Evolutionary conservation across 352 stramenopile genomes (phyloP), one percentile per base, ranked within the genome.

Genomic region (Phytophthora vignae): DNA sequence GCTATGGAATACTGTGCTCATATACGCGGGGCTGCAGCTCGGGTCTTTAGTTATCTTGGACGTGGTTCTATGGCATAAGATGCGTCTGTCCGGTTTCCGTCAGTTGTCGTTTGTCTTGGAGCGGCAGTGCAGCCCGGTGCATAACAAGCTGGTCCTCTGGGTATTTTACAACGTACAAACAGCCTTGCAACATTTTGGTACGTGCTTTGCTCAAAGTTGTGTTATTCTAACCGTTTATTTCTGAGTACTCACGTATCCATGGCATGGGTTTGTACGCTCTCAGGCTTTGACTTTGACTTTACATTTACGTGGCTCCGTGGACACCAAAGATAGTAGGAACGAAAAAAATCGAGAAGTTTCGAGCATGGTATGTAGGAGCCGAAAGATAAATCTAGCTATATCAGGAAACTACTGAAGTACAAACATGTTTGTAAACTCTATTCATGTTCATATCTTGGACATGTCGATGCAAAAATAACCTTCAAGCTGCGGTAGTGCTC

Each of bases 61-160:
- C n/a, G 4, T 12, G 15, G 49, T 52, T 6, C 6, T 61, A 9
- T 61, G 55, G 55, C 36, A 22, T 14, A 61, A 36, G 42, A 48
- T 60, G 31, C 9, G 15, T 2, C 29, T 48, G 27, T 60, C 54
- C 3, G 54, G n/a, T 7, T 60, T 31, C 11, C 17, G 12, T 19
- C 29, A 48, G 19, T 25, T 60, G 14, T 27, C 54, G 11, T 60
- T 60, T 31, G 55, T 60, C 14, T 19, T 60, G n/a, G 55, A 61
- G 11, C 33, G n/a, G 3, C 33, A 49, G 21, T 12, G 8, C 8
- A 31, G 8, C 5, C 55, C 17, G 33, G 55, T 61, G 33, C 55
- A 61, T 6, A 11, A 61, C 31, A 42, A n/a, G 33, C n/a, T 25
- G 4, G 6, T 49, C 4, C 14, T 49, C 14, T 61, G 33, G 55